Conservation (phyloP, 106 monocot genomes). For the Alisma plantagoaquatica region DNA sequence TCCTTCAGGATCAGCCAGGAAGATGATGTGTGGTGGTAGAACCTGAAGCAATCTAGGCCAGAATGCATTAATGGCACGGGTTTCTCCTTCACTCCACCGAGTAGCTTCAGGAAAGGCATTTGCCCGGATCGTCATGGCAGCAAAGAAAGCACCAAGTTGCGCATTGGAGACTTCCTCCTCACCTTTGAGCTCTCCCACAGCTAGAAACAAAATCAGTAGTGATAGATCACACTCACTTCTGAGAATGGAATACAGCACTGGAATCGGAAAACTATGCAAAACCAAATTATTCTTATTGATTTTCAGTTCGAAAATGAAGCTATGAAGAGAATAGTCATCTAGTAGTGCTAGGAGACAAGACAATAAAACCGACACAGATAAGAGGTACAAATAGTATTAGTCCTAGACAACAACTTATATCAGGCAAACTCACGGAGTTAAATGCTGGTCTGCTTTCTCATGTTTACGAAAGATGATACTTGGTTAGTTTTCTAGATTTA, state of each 20-base stretch:
- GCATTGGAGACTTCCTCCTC: conserved; percentile 73
- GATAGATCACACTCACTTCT: background rate
- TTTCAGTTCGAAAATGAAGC: too few species aligned
- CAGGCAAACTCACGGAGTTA: too few species aligned
- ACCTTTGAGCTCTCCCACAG: conserved; percentile 80
- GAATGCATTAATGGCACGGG: conserved; percentile 47
- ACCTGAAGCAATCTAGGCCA: conserved; percentile 73
- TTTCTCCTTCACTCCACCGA: conserved; percentile 90
- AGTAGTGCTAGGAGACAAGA: background rate
- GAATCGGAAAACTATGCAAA: too few species aligned
- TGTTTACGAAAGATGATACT: too few species aligned
- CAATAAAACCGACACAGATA: background rate
- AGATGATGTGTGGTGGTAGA: conserved; percentile 74
- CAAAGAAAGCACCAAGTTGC: conserved; percentile 95
- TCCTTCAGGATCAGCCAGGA: conserved; percentile 94
- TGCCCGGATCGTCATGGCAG: conserved; percentile 90
- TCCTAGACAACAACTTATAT: too few species aligned
- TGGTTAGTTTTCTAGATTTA: too few species aligned
- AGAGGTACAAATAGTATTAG: background rate
- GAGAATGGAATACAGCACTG: background rate
- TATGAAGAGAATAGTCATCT: background rate
- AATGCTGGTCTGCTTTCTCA: too few species aligned
- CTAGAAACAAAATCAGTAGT: conserved; percentile 22
- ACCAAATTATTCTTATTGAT: too few species aligned
- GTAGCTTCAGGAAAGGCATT: conserved; percentile 90